A percentile compares a stretch with the other conserved stretches of the same genome.
Evolutionary conservation across 2,329 filamentous ascomycete genomes (phyloP).

Genomic region (Nothopassalora personata): DNA sequence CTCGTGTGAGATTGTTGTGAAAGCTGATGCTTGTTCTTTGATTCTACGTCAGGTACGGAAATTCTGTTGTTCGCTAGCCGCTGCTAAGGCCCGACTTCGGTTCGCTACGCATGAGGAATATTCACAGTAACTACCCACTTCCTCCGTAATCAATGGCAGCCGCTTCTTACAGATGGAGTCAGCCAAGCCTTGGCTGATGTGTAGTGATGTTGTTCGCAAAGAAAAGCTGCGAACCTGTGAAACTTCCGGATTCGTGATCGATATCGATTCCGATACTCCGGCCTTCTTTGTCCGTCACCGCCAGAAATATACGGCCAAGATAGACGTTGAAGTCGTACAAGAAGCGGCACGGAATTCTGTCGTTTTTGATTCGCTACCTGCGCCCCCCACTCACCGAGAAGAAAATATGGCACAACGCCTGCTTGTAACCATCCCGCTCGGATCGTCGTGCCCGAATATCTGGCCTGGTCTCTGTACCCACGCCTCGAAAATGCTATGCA

Average conservation of each 20-base stretch:
- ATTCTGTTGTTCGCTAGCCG: not conserved
- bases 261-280: not conserved
- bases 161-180: not conserved
- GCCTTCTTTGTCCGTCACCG: not conserved
- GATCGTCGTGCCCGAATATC: not conserved
- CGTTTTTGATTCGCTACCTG: not conserved
- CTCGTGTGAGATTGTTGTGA: not conserved
- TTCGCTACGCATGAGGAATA: not conserved
- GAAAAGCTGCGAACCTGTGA: not conserved
- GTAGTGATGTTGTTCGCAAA: not conserved
- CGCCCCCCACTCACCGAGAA: not conserved
- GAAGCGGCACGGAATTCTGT: not conserved
- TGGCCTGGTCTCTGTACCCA: not conserved
- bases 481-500: conserved; percentile 1
- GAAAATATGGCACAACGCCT: not conserved
- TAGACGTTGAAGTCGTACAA: not conserved
- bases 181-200: not conserved
- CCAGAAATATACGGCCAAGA: not conserved
- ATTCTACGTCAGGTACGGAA: not conserved
- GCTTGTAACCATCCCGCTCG: not conserved
- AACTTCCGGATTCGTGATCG: not conserved
- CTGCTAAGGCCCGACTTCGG: not conserved
- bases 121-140: not conserved
- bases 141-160: not conserved
- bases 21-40: not conserved